A percentile compares a stretch with the other conserved stretches of the same genome.
Evolutionary conservation across 1,284 basidiomycete genomes (phyloP).

Genomic region (Meripilus lineatus): DNA sequence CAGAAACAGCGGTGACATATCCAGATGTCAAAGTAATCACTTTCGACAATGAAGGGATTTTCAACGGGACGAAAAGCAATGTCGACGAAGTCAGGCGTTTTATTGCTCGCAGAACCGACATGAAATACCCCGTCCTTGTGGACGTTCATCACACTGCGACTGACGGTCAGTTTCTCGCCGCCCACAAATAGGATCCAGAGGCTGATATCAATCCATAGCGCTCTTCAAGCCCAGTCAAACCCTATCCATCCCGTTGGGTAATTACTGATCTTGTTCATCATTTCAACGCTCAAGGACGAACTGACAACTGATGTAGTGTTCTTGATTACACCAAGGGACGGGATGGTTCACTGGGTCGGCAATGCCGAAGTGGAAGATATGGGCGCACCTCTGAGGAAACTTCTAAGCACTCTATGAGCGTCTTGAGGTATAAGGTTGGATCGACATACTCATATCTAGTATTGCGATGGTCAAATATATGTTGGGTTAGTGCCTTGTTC

Average conservation of each 20-base stretch:
- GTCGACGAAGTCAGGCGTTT: constrained; percentile 22
- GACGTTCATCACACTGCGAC: constrained; percentile 25
- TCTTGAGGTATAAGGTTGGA: too few relatives aligned
- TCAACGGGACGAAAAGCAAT: constrained; percentile 25
- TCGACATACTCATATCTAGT: too few relatives aligned
- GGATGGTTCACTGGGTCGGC: constrained; percentile 26
- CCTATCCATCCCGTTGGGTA: constrained; percentile 28
- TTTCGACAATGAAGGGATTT: constrained; percentile 30
- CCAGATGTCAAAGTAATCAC: constrained; percentile 27
- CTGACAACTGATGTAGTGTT: constrained; percentile 18
- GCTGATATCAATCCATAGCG: constrained; percentile 15
- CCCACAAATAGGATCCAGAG: neutral
- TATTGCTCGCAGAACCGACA: constrained; percentile 21
- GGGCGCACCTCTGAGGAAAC: constrained; percentile 21
- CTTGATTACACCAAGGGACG: constrained; percentile 28
- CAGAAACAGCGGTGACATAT: constrained; percentile 20
- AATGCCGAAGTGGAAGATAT: constrained; percentile 31
- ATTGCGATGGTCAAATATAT: too few relatives aligned
- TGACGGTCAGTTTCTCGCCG: constrained; percentile 21
- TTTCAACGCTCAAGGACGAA: neutral
- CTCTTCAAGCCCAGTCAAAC: constrained; percentile 28
- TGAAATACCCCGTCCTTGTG: constrained; percentile 28
- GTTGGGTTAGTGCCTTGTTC: neutral
- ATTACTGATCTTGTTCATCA: constrained; percentile 7
- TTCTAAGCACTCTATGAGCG: too few relatives aligned